Base-by-base conservation (phyloP, 2,329 filamentous ascomycete genomes). In the Pseudomassariella vexata region DNA sequence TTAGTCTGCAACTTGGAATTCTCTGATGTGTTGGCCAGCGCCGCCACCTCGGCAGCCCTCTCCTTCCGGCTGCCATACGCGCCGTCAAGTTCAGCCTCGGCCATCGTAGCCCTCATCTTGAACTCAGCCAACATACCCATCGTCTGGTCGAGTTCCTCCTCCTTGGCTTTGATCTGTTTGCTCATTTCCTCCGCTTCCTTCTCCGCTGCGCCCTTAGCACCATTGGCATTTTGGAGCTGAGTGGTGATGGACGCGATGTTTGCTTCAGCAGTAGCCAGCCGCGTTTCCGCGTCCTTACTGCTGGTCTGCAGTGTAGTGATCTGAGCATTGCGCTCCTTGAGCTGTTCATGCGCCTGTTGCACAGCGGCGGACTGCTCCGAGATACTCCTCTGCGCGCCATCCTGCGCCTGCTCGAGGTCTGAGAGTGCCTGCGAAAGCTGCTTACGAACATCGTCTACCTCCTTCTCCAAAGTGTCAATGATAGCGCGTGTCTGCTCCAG, bases 51-150 rank as follows among this genome's bases (percentile, higher is more conserved):
- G 9, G 70, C 68, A 14, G 74, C 73, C 15, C 75, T 70, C 55
- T 79, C 66, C 36, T 70, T 66, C 37, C 73, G 68, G 36, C 69
- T 68, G 36, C 74, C 74, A 49, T 78, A 77, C 17, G 74, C 74
- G 35, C 72, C 72, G 41, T 79, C 75, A 19, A 79, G 65, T 53
- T 79, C 75, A 12, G 75, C 75, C 47, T 73, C 70, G 30, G 72
- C 70, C 45, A 78, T 68, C 27, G 73, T 76, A 37, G 76, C 61
- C 46, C 79, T 74, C 32, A 73, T 77, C 63, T 78, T 78, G 49
- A 74, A 63, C 55, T 77, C 72, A 20, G 71, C 67, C 34, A 76
- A 67, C 55, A 68, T 70, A 39, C 61, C 59, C 45, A 64, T 64
- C 41, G 63, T 49, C 34, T 60, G 50, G 38, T 53, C 52, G 24